Conservation (phyloP, 108 stramenopile genomes). For the Skeletonema grethae region DNA sequence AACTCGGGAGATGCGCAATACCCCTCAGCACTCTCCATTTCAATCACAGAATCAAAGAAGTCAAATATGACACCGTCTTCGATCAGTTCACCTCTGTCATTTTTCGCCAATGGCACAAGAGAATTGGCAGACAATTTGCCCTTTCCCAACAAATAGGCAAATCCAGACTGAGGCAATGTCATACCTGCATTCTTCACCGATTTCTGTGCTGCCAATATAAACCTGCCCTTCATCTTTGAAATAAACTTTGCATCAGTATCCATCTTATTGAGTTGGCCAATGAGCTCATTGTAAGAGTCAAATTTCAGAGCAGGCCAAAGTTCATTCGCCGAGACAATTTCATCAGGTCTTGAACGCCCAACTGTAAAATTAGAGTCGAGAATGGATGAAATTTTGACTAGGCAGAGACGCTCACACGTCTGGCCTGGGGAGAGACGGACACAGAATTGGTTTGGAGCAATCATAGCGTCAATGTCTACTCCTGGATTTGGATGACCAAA, state of each 20-base stretch:
- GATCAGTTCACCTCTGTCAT: neutral
- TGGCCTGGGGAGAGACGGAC: too few relatives aligned
- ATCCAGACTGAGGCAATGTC: neutral
- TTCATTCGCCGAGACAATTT: neutral
- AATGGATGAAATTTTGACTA: neutral
- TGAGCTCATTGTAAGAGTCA: neutral
- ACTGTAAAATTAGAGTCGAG: neutral
- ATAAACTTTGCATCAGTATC: neutral
- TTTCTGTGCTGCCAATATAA: neutral
- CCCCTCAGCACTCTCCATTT: slow-evolving; percentile 4
- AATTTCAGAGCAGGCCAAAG: slow-evolving; percentile 23
- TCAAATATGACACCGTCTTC: slow-evolving; percentile 8
- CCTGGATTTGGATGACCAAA: too few relatives aligned
- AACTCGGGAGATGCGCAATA: slow-evolving; percentile 23
- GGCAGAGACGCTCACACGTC: slow-evolving; percentile 11
- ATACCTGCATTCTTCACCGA: neutral
- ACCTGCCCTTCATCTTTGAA: neutral
- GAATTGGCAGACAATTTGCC: neutral
- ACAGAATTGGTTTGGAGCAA: slow-evolving; percentile 13
- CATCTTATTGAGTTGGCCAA: neutral
- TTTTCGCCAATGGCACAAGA: neutral
- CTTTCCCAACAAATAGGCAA: neutral
- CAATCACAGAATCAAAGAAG: slow-evolving; percentile 8
- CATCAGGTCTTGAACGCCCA: neutral
- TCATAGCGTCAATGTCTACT: neutral